Evolutionary conservation across 345 rosid genomes (phyloP).

Genomic region (Pugionium cornutum): DNA sequence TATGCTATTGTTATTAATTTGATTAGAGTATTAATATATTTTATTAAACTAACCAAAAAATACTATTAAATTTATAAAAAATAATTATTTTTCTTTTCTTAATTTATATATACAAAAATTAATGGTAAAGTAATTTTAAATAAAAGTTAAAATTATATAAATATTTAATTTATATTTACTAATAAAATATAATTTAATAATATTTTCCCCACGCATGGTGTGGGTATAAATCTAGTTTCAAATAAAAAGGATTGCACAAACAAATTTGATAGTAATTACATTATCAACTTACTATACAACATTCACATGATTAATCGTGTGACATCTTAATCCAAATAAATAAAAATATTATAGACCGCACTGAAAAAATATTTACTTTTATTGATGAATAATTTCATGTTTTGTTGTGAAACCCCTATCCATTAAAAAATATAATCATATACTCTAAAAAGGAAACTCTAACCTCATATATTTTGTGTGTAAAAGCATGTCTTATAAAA

Average conservation of each 20-base stretch:
- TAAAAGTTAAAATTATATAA: no score
- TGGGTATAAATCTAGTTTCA: no score
- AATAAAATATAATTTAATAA: no score
- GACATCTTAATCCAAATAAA: not conserved
- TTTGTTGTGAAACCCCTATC: not conserved
- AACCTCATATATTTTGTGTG: slow-evolving; percentile 13
- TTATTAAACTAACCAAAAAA: no score
- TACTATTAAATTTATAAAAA: no score
- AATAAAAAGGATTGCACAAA: not conserved
- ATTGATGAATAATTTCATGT: not conserved
- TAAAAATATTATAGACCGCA: not conserved
- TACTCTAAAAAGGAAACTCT: not conserved
- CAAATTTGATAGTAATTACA: not conserved
- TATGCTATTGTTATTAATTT: no score
- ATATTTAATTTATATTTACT: no score
- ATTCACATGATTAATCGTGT: not conserved
- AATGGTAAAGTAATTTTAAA: no score
- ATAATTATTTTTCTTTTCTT: no score
- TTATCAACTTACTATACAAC: not conserved
- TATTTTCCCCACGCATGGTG: no score
- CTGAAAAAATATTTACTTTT: not conserved
- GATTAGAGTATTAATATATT: no score
- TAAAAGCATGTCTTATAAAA: slow-evolving; percentile 28
- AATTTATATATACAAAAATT: no score
- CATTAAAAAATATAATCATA: not conserved